Evolutionary conservation across 1,139 yeast species (phyloP).

Genomic region (Blastobotrys buckinghamii): DNA sequence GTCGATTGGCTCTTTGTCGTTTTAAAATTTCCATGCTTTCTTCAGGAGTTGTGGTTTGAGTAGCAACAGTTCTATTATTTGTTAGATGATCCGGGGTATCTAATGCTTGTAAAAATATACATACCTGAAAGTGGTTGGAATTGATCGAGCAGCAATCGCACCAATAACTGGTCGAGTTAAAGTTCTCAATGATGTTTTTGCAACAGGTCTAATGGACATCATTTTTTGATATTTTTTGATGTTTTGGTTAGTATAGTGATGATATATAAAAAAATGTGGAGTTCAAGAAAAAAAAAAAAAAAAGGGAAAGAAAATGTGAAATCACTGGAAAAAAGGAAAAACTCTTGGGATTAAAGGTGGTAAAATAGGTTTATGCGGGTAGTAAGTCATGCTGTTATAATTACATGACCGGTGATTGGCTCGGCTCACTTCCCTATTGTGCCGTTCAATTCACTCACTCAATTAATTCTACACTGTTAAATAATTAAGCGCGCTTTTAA

Average conservation of each 20-base stretch:
- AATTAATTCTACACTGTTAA: too few species aligned
- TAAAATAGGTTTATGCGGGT: neutral
- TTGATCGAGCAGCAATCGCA: neutral
- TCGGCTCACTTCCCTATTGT: neutral
- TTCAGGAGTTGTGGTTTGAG: constrained; percentile 55
- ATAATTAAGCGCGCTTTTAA: too few species aligned
- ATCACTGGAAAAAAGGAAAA: neutral
- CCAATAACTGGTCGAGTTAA: constrained; percentile 3
- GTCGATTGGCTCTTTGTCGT: constrained; percentile 83
- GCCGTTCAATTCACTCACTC: too few species aligned
- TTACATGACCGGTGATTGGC: constrained; percentile 7
- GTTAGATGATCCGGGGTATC: neutral
- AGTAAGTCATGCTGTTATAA: neutral
- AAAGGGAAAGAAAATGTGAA: neutral
- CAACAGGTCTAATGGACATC: constrained; percentile 14
- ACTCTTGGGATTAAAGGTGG: constrained; percentile 1
- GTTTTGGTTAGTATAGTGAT: neutral
- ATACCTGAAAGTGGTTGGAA: neutral
- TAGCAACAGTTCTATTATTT: constrained; percentile 19
- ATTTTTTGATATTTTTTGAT: neutral
- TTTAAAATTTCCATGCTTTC: constrained; percentile 66
- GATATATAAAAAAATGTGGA: constrained; percentile 1
- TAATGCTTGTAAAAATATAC: neutral
- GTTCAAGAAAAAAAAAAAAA: constrained; percentile 1
- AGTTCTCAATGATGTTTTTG: constrained; percentile 9